These are phyloP conservation scores for Xylaria multiplex DNA, from an alignment of 2,329 filamentous ascomycete species.

Conservation along the genomic window DNA sequence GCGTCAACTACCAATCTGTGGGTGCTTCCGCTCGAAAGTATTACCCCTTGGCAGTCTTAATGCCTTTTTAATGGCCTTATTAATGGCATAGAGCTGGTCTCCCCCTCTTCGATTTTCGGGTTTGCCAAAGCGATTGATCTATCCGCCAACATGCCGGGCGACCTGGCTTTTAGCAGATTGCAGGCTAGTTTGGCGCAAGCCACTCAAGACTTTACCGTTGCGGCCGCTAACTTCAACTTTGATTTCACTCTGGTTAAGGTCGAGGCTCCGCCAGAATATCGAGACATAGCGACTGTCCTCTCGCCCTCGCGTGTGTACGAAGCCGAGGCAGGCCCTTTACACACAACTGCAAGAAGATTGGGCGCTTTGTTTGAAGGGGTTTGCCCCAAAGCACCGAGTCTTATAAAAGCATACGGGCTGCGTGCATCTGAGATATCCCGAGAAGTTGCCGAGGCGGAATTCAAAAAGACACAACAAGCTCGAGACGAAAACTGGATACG, in stretches of 20 bases:
- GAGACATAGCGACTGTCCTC: conserved; percentile 2
- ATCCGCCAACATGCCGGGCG: background rate
- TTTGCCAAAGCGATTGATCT: too few species aligned
- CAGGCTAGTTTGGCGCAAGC: conserved; percentile 17
- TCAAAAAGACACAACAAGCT: background rate
- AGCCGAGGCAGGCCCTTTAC: conserved; percentile 52
- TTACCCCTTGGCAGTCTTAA: too few species aligned
- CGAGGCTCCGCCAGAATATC: conserved; percentile 25
- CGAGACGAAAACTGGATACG: conserved; percentile 26
- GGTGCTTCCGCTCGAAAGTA: too few species aligned
- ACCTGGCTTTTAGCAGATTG: background rate
- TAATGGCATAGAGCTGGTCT: too few species aligned
- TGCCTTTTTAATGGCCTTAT: too few species aligned
- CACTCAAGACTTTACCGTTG: conserved; percentile 24
- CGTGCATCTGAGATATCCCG: conserved; percentile 24
- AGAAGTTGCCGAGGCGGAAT: conserved; percentile 6
- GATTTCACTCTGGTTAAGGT: conserved; percentile 25
- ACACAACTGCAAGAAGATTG: conserved; percentile 53
- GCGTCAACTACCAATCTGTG: too few species aligned
- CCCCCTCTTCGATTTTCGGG: too few species aligned
- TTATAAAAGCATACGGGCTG: conserved; percentile 46
- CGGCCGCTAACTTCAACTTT: conserved; percentile 30
- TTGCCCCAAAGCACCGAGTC: conserved; percentile 48
- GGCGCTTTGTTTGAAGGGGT: conserved; percentile 42
- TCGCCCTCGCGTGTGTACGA: conserved; percentile 42